phyloP scores from a whole-genome alignment of 805 yeast genomes.

The Lachancea sp. region DNA sequence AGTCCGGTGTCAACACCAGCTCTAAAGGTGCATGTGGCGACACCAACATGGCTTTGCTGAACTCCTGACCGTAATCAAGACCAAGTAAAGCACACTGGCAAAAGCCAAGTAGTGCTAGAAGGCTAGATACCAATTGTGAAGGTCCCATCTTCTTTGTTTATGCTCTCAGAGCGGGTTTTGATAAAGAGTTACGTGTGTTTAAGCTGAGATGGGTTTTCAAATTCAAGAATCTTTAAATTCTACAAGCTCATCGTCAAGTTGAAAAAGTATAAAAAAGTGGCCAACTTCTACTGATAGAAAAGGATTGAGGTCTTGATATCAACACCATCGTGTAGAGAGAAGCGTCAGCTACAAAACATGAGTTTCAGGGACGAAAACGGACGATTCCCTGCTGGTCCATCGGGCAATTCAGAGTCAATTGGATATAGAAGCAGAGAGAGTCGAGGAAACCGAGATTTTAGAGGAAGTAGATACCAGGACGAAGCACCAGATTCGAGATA shows the following conservation, averaged over 20 bases:
- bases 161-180: not conserved
- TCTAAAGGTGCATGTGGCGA: slow-evolving; percentile 91
- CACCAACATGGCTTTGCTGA: slow-evolving; percentile 76
- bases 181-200: not conserved
- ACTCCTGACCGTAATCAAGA: slow-evolving; percentile 83
- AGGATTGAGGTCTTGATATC: not conserved
- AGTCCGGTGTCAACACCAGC: slow-evolving; percentile 80
- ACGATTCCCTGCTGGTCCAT: slow-evolving; percentile 4
- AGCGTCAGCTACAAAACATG: not conserved
- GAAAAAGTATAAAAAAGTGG: not conserved
- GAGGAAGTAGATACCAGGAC: slow-evolving; percentile 3
- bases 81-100: slow-evolving; percentile 47
- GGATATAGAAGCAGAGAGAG: slow-evolving; percentile 6
- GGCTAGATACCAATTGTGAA: not conserved
- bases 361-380: slow-evolving; percentile 1
- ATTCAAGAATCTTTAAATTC: not conserved
- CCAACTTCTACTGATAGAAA: not conserved
- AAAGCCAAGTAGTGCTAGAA: not conserved
- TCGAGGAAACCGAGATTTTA: not conserved
- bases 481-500: slow-evolving; percentile 3
- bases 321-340: not conserved
- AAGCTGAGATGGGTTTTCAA: not conserved
- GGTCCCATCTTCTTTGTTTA: slow-evolving; percentile 1
- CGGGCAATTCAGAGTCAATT: not conserved
- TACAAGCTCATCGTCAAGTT: not conserved